Evolutionary conservation across 192 early-diverging fungal species (phyloP).

Genomic region (Backusella mclennaniae): DNA sequence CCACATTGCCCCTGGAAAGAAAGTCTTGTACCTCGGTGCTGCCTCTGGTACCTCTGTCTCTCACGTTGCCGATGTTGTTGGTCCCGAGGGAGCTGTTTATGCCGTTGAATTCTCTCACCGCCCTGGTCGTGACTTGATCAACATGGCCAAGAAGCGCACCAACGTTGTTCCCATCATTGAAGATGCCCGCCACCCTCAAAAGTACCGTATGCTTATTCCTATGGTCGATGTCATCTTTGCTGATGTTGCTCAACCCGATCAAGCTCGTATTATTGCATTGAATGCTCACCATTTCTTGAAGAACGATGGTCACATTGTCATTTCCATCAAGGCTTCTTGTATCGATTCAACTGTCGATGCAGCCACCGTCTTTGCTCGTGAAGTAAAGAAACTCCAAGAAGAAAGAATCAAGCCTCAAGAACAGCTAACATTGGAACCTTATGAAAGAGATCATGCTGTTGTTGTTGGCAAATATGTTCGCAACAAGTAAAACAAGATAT

Average conservation of each 20-base stretch:
- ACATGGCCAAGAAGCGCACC: conserved; percentile 99
- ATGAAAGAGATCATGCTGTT: conserved; percentile 98
- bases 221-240: conserved; percentile 99
- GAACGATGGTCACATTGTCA: conserved; percentile 96
- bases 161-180: conserved; percentile 99
- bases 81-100: conserved; percentile 95
- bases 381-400: conserved; percentile 94
- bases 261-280: conserved; percentile 97
- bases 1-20: conserved; percentile 91
- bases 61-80: conserved; percentile 97
- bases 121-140: conserved; percentile 97
- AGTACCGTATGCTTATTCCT: conserved; percentile 98
- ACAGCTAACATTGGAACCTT: conserved; percentile 96
- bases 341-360: conserved; percentile 99
- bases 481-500: conserved; percentile 44
- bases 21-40: conserved; percentile 97
- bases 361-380: conserved; percentile 92
- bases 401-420: conserved; percentile 91
- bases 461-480: conserved; percentile 87
- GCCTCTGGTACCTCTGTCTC: conserved; percentile 93
- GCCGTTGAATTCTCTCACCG: conserved; percentile 99
- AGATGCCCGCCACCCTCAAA: conserved; percentile 99
- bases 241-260: conserved; percentile 99
- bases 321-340: conserved; percentile 99
- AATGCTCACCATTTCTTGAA: conserved; percentile 98